Evolutionary conservation across 129 eudicot genomes (phyloP), one percentile per base, ranked within the genome.

Genomic region (Tagetes erecta): DNA sequence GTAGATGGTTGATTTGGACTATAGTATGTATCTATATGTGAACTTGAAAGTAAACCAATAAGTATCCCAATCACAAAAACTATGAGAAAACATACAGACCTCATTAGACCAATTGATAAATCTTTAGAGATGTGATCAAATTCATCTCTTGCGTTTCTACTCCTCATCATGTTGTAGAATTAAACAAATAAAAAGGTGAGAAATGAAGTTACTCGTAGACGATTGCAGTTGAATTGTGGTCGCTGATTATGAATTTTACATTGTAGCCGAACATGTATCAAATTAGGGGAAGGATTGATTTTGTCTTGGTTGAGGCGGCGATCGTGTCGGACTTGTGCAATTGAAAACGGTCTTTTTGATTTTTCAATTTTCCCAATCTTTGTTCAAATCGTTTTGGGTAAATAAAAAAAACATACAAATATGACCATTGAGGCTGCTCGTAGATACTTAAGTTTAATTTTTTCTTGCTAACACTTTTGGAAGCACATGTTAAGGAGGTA

Each of bases 1-100:
- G 67, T 53, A 34, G 68, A n/a, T 10, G 72, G 74, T 20, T 47
- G 77, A 59, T 56, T 74, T 34, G 33, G 72, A 69, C 75, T 77
- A 42, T 73, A 64, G n/a, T 63, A 20, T 20, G 27, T 80, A 11
- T 80, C 80, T 0, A 80, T 60, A 74, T 89, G 90, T 38, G 95
- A 87, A 45, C 87, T 87, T 8, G 95, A 92, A 11, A 62, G 56
- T 27, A 92, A 83, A 20, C 98, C 96, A 40, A 89, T 76, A 6
- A 89, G 85, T 3, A 89, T 71, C 40, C 98, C 98, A 39, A 76
- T 68, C 0, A 92, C 92, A 67, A 92, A 92, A 20, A 92, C 76
- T 6, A 92, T 84, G 58, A 87, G 67, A 68, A 78, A 44, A 6
- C 82, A 49, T 5, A 92, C 40, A 45, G 83, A 31, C 60, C 71